These are phyloP conservation scores for Geotrichum carabidarum DNA, from an alignment of 1,139 yeast species.

Conservation along the genomic window DNA sequence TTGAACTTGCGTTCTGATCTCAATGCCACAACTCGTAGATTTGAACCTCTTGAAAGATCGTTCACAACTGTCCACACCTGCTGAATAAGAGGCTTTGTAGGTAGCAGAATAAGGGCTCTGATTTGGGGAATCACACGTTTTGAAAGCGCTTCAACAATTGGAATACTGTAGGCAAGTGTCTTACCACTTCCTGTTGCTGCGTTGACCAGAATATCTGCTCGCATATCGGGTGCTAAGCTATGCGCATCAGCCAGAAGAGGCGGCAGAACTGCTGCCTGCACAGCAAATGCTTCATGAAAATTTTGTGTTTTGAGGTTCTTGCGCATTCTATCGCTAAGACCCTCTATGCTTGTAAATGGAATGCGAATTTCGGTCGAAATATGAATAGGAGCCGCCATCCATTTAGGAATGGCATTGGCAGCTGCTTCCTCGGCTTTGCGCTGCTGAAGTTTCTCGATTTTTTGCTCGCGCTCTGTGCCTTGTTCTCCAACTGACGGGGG, in stretches of 20 bases:
- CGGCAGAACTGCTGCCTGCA: constrained; percentile 65
- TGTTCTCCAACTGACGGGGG: constrained; percentile 4
- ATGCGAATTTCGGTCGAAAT: constrained; percentile 35
- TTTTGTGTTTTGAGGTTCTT: constrained; percentile 47
- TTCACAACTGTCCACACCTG: constrained; percentile 72
- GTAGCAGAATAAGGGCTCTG: constrained; percentile 75
- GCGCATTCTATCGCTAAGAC: constrained; percentile 39
- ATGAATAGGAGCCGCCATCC: constrained; percentile 65
- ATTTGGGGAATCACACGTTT: constrained; percentile 64
- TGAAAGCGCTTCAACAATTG: constrained; percentile 65
- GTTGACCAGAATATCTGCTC: constrained; percentile 68
- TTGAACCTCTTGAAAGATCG: constrained; percentile 60
- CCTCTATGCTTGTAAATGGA: constrained; percentile 32
- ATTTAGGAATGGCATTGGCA: constrained; percentile 36
- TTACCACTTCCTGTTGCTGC: constrained; percentile 98
- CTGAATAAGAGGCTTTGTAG: constrained; percentile 79
- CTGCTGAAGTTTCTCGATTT: constrained; percentile 35
- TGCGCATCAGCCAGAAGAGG: constrained; percentile 47
- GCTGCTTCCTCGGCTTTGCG: constrained; percentile 19
- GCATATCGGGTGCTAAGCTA: constrained; percentile 49
- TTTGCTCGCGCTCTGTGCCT: not conserved
- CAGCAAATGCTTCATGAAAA: constrained; percentile 63
- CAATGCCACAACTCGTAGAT: constrained; percentile 55
- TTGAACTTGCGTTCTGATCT: constrained; percentile 56
- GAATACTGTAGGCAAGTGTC: constrained; percentile 83